Evolutionary conservation across 1,139 yeast species (phyloP), one percentile per base, ranked within the genome.

Genomic region (Waltiozyma sp.): DNA sequence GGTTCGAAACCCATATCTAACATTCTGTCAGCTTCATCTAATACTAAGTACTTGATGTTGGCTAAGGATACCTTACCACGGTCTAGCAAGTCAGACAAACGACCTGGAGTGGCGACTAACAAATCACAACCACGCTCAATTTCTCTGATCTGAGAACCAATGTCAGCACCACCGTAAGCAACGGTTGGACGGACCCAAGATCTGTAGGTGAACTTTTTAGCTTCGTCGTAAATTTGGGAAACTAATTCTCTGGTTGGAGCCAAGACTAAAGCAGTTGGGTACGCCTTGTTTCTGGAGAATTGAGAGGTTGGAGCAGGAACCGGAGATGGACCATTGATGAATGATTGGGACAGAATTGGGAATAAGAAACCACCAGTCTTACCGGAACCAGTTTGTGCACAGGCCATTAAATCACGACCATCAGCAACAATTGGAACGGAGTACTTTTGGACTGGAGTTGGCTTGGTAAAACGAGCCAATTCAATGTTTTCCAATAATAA

Each of bases 1-100:
- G 97, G 97, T 73, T 91, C 98, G 70, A 91, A 91, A 75, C 98
- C 98, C 98, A 91, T 91, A 80, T 91, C 98, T 70, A 91, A 80
- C 98, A 91, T 91, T 75, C 98, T 86, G 70, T 91, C 98, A 62
- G 98, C 98, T 75, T 91, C 98, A 69, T 91, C 98, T 54, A 91
- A 75, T 42, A 91, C 97, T 64, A 91, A 76, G 69, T 87, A 91
- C 67, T 85, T 87, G 68, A 91, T 88, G 70, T 86, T 87, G 53
- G 78, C 75, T 60, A 91, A 74, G 39, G 96, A 88, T 54, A 91
- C 86, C 61, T 80, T 75, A 60, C 97, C 96, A 72, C 96, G 84
- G 70, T 88, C 96, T 56, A 91, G 72, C 65, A 91, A 74, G 69
- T 91, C 98, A 64, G 83, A 91, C 64, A 91, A 78, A 75, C 98